Base-by-base conservation (phyloP, 2,329 filamentous ascomycete species). In the Penicillium freii region DNA sequence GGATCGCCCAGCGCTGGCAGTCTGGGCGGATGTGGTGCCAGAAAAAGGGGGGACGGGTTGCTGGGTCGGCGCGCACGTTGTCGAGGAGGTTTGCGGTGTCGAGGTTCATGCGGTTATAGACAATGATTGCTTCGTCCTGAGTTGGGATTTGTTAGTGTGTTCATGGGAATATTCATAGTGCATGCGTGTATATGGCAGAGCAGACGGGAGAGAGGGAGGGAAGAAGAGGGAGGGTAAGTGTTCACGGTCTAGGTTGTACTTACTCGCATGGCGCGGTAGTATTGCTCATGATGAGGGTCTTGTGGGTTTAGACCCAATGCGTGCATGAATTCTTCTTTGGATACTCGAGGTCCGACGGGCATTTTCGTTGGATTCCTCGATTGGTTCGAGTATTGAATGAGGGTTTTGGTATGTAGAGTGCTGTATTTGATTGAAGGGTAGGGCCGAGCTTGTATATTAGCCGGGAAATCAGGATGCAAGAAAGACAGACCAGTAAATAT, bases 241-340 rank as follows among this genome's bases (percentile, higher is more conserved):
- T 17, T n/a, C 1, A 47, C 40, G 15, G 33, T 27, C 0, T 23
- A 9, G 21, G 10, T 46, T 29, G 15, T 25, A 70, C 73, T 58
- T 71, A 78, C 77, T 65, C 76, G 70, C 77, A 79, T 78, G 43
- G 75, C 75, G 52, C 74, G 70, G 60, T 79, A 79, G 47, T 70
- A 73, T 57, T 74, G 75, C 57, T 79, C 77, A 66, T 78, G 73
- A 55, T 76, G 73, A 23, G 74, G 71, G 59, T 78, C 71, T 31
- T 72, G 73, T 5, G 75, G 68, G 49, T 72, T 73, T 13, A 79
- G 66, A 36, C 73, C 74, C 44, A 79, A 63, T 23, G 77, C 77
- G 23, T 70, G 71, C 75, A 79, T 78, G 63, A 79, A 79, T 58
- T 79, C 77, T 51, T 78, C 76, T 59, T 79, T 79, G 25, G 76